Percentiles rank a stretch among this genome's conserved stretches.
phyloP scores from a whole-genome alignment of 2,329 filamentous ascomycete species.

The Nemania sp. region DNA sequence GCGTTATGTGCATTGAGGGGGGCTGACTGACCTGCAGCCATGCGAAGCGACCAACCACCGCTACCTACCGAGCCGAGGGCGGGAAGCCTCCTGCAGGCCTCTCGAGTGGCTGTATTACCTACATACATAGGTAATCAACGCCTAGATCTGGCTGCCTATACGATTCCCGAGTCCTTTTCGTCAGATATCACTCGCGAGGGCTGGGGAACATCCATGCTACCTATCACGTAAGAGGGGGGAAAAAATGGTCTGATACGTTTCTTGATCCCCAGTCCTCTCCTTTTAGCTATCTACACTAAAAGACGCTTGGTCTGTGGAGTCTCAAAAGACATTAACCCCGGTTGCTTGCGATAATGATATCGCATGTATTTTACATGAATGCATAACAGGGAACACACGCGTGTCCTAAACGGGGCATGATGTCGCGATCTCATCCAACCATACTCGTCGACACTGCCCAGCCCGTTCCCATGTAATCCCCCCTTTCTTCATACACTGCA shows the following conservation, averaged over 20 bases:
- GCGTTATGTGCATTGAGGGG: too few species aligned
- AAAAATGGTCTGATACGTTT: constrained; percentile 13
- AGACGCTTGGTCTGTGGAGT: too few species aligned
- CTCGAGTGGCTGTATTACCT: neutral
- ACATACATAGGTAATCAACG: neutral
- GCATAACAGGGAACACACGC: constrained; percentile 2
- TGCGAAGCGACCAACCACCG: constrained; percentile 14
- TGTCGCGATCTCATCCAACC: neutral
- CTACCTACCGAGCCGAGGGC: neutral
- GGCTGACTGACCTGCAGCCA: constrained; percentile 28
- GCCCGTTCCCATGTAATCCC: neutral
- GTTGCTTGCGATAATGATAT: neutral
- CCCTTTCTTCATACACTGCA: constrained; percentile 8
- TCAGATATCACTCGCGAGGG: neutral
- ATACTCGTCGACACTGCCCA: neutral
- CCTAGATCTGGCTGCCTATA: constrained; percentile 4
- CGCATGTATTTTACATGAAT: constrained; percentile 18
- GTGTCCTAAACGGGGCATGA: neutral
- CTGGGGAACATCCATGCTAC: constrained; percentile 1
- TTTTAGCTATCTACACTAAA: neutral
- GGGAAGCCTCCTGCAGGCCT: constrained; percentile 16
- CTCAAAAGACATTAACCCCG: too few species aligned
- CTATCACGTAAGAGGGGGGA: neutral
- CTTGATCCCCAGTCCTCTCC: neutral
- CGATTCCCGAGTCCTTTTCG: constrained; percentile 10